Evolutionary conservation across 208 protist genomes (phyloP).

Genomic region (Acanthamoeba royreba): DNA sequence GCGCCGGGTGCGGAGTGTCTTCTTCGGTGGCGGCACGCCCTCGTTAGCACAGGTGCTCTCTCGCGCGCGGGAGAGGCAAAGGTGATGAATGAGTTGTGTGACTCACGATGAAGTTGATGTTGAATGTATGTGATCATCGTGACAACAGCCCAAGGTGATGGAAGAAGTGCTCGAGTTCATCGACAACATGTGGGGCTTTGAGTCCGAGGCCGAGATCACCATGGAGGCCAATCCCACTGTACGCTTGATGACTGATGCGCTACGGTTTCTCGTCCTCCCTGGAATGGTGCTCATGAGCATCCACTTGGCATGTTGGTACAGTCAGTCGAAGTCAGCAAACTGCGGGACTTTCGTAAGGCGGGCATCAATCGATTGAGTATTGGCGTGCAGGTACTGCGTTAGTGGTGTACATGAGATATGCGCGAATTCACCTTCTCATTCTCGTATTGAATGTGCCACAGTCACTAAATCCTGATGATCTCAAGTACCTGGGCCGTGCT

Average conservation of each 20-base stretch:
- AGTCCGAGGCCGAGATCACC: slow-evolving; percentile 43
- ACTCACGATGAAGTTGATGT: too few relatives aligned
- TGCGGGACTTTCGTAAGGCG: slow-evolving; percentile 41
- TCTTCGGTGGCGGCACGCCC: slow-evolving; percentile 66
- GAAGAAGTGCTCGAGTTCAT: not conserved
- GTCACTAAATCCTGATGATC: not conserved
- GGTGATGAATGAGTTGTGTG: too few relatives aligned
- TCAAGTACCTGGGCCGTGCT: slow-evolving; percentile 14
- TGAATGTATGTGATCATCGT: too few relatives aligned
- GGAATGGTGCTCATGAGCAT: not conserved
- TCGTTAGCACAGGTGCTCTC: slow-evolving; percentile 47
- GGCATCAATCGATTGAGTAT: slow-evolving; percentile 56
- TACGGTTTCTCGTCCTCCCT: not conserved
- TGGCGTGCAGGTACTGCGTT: slow-evolving; percentile 44
- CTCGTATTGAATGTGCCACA: not conserved
- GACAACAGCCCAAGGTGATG: slow-evolving; percentile 27
- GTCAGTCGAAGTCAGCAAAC: not conserved
- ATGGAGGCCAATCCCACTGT: slow-evolving; percentile 60
- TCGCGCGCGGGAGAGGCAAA: too few relatives aligned
- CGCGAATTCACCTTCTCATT: not conserved
- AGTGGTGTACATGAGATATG: not conserved
- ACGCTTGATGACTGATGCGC: not conserved
- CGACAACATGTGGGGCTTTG: not conserved
- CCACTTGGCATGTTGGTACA: not conserved
- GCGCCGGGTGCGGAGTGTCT: slow-evolving; percentile 29